phyloP scores from a whole-genome alignment of 192 early-diverging fungal species.

The Podila verticillata region DNA sequence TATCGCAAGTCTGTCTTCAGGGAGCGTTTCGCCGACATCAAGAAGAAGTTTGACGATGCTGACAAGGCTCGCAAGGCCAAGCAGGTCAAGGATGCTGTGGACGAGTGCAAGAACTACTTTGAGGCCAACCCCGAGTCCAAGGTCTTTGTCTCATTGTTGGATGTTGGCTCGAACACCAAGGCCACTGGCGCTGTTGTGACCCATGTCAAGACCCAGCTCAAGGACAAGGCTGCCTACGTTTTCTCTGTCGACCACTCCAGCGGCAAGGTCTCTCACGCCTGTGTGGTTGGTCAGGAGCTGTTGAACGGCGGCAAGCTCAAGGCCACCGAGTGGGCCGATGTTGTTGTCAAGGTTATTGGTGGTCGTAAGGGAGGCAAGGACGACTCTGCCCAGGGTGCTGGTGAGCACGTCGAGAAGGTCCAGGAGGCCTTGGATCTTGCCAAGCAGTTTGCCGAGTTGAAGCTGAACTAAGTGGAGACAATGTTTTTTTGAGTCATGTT shows the following conservation, averaged over 20 bases:
- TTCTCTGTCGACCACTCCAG: slow-evolving; percentile 76
- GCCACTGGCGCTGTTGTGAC: slow-evolving; percentile 83
- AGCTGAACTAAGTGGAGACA: slow-evolving; percentile 51
- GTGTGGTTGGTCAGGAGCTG: slow-evolving; percentile 82
- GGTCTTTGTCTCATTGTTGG: slow-evolving; percentile 76
- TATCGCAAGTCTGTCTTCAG: slow-evolving; percentile 81
- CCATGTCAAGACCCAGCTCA: slow-evolving; percentile 77
- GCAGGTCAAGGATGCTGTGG: slow-evolving; percentile 77
- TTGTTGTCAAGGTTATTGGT: slow-evolving; percentile 83
- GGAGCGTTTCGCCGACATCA: slow-evolving; percentile 73
- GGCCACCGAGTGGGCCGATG: slow-evolving; percentile 91
- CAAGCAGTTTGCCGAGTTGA: slow-evolving; percentile 75
- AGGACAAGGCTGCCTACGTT: slow-evolving; percentile 89
- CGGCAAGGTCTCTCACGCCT: slow-evolving; percentile 81
- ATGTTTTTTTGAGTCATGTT: neutral
- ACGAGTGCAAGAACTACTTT: slow-evolving; percentile 46
- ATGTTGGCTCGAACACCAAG: slow-evolving; percentile 86
- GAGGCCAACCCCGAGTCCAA: slow-evolving; percentile 34
- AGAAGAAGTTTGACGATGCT: slow-evolving; percentile 86
- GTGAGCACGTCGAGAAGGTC: slow-evolving; percentile 68
- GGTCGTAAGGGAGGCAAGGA: slow-evolving; percentile 97
- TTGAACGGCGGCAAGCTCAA: slow-evolving; percentile 73
- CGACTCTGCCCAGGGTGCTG: slow-evolving; percentile 92
- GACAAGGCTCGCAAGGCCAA: slow-evolving; percentile 91
- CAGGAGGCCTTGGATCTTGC: slow-evolving; percentile 83